These are phyloP conservation scores for Penicillium sumatraense DNA, from an alignment of 2,329 filamentous ascomycete genomes.

Conservation along the genomic window DNA sequence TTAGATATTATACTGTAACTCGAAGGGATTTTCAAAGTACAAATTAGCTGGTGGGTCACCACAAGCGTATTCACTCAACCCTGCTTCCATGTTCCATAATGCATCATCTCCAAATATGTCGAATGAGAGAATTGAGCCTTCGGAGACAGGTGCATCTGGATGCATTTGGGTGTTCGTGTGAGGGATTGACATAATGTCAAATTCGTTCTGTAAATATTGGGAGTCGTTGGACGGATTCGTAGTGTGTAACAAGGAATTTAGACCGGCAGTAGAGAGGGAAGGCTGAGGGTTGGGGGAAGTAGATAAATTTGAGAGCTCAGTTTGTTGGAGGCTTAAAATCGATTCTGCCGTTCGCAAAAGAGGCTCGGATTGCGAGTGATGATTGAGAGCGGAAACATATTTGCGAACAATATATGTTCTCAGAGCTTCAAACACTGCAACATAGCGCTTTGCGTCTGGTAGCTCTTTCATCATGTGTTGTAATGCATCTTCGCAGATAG, in stretches of 20 bases:
- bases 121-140: slow-evolving; percentile 15
- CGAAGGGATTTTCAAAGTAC: slow-evolving; percentile 17
- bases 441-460: slow-evolving; percentile 24
- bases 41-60: slow-evolving; percentile 22
- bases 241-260: background rate
- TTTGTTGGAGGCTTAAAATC: background rate
- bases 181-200: background rate
- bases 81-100: slow-evolving; percentile 34
- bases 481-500: slow-evolving; percentile 11
- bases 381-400: slow-evolving; percentile 2
- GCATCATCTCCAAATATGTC: slow-evolving; percentile 21
- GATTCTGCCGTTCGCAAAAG: background rate
- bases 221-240: background rate
- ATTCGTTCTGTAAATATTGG: background rate
- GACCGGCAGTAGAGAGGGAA: background rate
- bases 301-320: background rate
- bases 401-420: slow-evolving; percentile 19
- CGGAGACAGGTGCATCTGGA: slow-evolving; percentile 2
- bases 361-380: background rate
- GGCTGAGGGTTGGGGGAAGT: background rate
- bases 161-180: background rate
- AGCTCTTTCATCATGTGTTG: slow-evolving; percentile 21
- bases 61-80: slow-evolving; percentile 39
- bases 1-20: slow-evolving; percentile 4
- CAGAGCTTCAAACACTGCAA: slow-evolving; percentile 27